A percentile compares a stretch with the other conserved stretches of the same genome.
These are phyloP conservation scores for Syzygium syzygioides DNA, from an alignment of 441 rosid species.

Conservation along the genomic window DNA sequence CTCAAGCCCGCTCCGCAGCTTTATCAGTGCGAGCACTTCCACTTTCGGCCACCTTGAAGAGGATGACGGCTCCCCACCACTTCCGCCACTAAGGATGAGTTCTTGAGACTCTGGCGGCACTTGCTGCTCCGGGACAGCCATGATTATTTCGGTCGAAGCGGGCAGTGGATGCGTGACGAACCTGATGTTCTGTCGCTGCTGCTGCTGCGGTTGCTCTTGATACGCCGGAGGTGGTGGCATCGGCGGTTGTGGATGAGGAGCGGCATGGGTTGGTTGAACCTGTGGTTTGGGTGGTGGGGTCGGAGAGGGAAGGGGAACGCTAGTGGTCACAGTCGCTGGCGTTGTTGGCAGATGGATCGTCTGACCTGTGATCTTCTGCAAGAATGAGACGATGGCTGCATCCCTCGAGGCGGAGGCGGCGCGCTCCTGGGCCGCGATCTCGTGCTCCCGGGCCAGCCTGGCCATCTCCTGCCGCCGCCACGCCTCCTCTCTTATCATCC, in stretches of 20 bases:
- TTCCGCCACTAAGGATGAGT: conserved; percentile 15
- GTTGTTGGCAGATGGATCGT: conserved; percentile 44
- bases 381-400: conserved; percentile 48
- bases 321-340: neutral
- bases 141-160: conserved; percentile 16
- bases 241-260: conserved; percentile 16
- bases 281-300: conserved; percentile 13
- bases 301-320: conserved; percentile 13
- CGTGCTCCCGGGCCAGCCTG: conserved; percentile 49
- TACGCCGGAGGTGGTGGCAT: conserved; percentile 14
- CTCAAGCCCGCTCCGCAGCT: conserved; percentile 61
- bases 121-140: conserved; percentile 40
- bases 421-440: conserved; percentile 53
- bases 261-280: conserved; percentile 9
- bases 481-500: conserved; percentile 60
- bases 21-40: conserved; percentile 69
- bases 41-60: conserved; percentile 66
- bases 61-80: conserved; percentile 33
- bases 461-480: conserved; percentile 68
- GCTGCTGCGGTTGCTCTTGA: conserved; percentile 23
- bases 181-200: conserved; percentile 14
- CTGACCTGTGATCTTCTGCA: conserved; percentile 71
- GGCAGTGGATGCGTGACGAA: conserved; percentile 2
- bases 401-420: conserved; percentile 60
- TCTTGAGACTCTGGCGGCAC: conserved; percentile 19